Evolutionary conservation across 2,329 filamentous ascomycete genomes (phyloP).

Genomic region (Fusarium buharicum): DNA sequence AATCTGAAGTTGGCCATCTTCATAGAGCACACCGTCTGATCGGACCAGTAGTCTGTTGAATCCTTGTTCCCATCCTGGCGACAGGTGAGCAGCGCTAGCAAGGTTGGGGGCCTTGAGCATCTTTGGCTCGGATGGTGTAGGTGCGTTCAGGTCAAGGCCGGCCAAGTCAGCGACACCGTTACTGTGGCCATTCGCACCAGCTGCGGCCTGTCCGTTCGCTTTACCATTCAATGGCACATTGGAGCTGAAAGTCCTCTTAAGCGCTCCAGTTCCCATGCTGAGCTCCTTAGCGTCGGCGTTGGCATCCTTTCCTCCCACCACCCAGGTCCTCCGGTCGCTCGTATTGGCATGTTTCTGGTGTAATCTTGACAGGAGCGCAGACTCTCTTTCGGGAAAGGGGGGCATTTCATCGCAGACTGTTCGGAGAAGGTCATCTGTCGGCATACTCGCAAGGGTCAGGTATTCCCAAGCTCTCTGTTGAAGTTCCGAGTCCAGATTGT

Average conservation of each 20-base stretch:
- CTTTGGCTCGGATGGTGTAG: constrained; percentile 67
- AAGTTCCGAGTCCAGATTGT: constrained; percentile 92
- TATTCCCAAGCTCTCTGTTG: constrained; percentile 98
- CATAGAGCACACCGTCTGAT: constrained; percentile 89
- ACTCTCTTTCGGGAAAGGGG: constrained; percentile 93
- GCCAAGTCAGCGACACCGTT: constrained; percentile 74
- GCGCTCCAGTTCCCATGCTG: constrained; percentile 79
- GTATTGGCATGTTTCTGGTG: constrained; percentile 95
- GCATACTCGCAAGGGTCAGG: constrained; percentile 82
- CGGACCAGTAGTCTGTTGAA: constrained; percentile 84
- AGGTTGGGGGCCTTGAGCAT: constrained; percentile 79
- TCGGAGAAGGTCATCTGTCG: constrained; percentile 88
- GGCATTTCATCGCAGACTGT: constrained; percentile 99
- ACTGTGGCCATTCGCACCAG: constrained; percentile 62
- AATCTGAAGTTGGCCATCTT: constrained; percentile 93
- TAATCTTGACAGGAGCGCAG: constrained; percentile 87
- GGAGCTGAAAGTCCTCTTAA: constrained; percentile 86
- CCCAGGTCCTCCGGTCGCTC: constrained; percentile 96
- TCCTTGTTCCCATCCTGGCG: constrained; percentile 92
- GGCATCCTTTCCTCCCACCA: constrained; percentile 95
- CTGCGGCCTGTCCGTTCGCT: constrained; percentile 54
- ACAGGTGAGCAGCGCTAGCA: constrained; percentile 90
- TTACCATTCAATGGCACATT: constrained; percentile 63
- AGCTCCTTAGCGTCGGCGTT: constrained; percentile 85
- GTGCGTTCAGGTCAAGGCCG: constrained; percentile 80